phyloP scores from a whole-genome alignment of 2,329 filamentous ascomycete genomes.

The Dactylellina drechsleri region DNA sequence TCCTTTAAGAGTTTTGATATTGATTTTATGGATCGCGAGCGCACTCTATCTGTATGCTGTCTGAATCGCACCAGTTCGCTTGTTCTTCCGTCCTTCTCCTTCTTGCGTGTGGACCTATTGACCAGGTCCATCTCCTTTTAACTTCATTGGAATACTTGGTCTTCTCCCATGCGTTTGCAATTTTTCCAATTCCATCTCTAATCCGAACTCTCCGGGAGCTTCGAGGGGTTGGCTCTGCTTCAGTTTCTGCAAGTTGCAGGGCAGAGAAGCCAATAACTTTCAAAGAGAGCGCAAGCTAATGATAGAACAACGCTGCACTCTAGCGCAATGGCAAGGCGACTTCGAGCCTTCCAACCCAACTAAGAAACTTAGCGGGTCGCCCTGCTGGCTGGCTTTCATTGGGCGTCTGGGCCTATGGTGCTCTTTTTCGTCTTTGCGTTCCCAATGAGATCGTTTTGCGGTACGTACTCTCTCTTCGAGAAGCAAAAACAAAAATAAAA shows the following conservation, averaged over 20 bases:
- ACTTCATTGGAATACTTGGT: conserved; percentile 18
- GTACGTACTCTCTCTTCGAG: conserved; percentile 33
- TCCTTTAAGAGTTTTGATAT: conserved; percentile 42
- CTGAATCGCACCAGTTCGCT: conserved; percentile 35
- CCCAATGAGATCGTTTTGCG: conserved; percentile 45
- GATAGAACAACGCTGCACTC: conserved; percentile 50
- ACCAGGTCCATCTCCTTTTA: conserved; percentile 22
- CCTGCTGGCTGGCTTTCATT: conserved; percentile 54
- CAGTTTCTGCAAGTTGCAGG: conserved; percentile 53
- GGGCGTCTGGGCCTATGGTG: conserved; percentile 31
- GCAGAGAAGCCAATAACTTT: conserved; percentile 49
- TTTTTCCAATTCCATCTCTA: conserved; percentile 40
- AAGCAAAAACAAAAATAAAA: conserved; percentile 38
- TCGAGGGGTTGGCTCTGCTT: conserved; percentile 48
- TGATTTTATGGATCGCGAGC: conserved; percentile 51
- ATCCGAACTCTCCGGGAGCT: conserved; percentile 29
- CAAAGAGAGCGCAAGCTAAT: conserved; percentile 51
- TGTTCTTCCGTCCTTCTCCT: conserved; percentile 17
- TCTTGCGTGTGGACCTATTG: conserved; percentile 17
- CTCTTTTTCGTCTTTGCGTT: conserved; percentile 41
- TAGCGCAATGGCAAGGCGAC: conserved; percentile 51
- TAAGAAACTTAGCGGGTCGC: conserved; percentile 47
- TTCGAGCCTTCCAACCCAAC: conserved; percentile 49
- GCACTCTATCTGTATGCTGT: conserved; percentile 41
- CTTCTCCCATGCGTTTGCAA: conserved; percentile 42